These are phyloP conservation scores for Clavaria fumosa DNA, from an alignment of 768 basidiomycete species.

Conservation along the genomic window DNA sequence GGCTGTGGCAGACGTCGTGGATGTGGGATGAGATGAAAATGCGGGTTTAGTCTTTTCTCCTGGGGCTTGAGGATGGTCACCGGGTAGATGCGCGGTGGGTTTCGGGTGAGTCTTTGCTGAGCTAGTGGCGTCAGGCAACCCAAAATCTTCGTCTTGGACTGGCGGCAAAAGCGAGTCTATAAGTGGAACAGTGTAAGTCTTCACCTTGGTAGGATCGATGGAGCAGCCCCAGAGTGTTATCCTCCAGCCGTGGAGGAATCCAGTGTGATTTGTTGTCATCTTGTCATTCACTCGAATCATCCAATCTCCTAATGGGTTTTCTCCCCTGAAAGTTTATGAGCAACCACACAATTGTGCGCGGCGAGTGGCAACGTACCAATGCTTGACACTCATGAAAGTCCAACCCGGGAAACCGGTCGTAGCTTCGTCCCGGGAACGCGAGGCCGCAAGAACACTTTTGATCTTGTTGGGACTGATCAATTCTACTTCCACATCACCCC, in stretches of 20 bases:
- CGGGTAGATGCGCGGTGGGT: slow-evolving; percentile 77
- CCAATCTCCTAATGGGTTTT: slow-evolving; percentile 85
- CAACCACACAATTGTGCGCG: slow-evolving; percentile 4
- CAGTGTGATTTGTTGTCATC: slow-evolving; percentile 37
- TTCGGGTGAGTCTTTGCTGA: slow-evolving; percentile 56
- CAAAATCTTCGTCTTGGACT: slow-evolving; percentile 24
- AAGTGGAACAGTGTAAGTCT: slow-evolving; percentile 40
- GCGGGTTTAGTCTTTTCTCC: slow-evolving; percentile 74
- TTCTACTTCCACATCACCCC: slow-evolving; percentile 92
- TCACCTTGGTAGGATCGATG: slow-evolving; percentile 53
- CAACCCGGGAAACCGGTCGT: slow-evolving; percentile 75
- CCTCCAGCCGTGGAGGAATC: slow-evolving; percentile 78
- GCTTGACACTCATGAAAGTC: slow-evolving; percentile 98
- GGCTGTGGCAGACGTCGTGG: no score
- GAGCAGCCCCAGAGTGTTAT: slow-evolving; percentile 86
- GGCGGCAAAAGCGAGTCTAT: slow-evolving; percentile 37
- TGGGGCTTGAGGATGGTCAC: slow-evolving; percentile 63
- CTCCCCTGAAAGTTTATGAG: slow-evolving; percentile 49
- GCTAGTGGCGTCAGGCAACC: slow-evolving; percentile 22
- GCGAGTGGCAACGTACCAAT: slow-evolving; percentile 65
- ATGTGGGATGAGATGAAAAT: slow-evolving; percentile 30
- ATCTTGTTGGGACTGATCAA: slow-evolving; percentile 74
- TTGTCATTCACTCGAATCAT: slow-evolving; percentile 77
- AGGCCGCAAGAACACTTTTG: slow-evolving; percentile 67
- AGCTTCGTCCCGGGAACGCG: slow-evolving; percentile 48